phyloP scores from a whole-genome alignment of 2,329 filamentous ascomycete species.

The Verticillium alfalfae region DNA sequence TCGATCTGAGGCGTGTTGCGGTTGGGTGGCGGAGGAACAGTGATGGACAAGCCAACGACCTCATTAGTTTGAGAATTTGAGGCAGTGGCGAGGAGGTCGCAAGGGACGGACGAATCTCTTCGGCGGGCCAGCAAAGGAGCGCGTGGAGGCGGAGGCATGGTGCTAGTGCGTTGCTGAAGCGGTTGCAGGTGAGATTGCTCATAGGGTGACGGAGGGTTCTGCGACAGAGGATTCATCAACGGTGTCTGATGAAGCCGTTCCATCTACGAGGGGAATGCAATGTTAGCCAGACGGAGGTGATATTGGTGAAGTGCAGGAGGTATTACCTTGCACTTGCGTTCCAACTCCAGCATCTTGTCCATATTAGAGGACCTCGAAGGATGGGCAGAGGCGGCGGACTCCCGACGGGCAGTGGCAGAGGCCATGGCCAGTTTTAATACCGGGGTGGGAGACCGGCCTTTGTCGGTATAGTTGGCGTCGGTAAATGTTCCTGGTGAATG shows the following conservation, averaged over 20 bases:
- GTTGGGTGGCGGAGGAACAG: conserved; percentile 15
- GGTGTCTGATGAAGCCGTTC: conserved; percentile 9
- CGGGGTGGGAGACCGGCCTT: background rate
- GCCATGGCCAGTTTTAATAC: conserved; percentile 2
- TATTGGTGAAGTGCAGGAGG: background rate
- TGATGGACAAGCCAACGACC: conserved; percentile 23
- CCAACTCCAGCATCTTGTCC: conserved; percentile 54
- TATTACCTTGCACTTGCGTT: conserved; percentile 53
- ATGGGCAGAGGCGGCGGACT: background rate
- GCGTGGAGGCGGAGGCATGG: conserved; percentile 1
- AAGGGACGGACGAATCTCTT: background rate
- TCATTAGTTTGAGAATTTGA: conserved; percentile 3
- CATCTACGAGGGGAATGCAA: conserved; percentile 5
- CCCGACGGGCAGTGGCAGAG: conserved; percentile 1
- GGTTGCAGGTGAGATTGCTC: conserved; percentile 9
- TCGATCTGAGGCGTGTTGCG: background rate
- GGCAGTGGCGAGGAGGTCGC: background rate
- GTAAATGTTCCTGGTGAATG: background rate
- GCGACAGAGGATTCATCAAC: conserved; percentile 2
- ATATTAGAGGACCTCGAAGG: conserved; percentile 35
- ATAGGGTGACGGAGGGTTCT: conserved; percentile 8
- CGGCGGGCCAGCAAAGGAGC: conserved; percentile 7
- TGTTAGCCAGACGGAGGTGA: too few relatives aligned
- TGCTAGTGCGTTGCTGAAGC: conserved; percentile 3
- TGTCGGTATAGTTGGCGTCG: background rate